Conservation (phyloP, 106 monocot species). For the Allium sativum region DNA sequence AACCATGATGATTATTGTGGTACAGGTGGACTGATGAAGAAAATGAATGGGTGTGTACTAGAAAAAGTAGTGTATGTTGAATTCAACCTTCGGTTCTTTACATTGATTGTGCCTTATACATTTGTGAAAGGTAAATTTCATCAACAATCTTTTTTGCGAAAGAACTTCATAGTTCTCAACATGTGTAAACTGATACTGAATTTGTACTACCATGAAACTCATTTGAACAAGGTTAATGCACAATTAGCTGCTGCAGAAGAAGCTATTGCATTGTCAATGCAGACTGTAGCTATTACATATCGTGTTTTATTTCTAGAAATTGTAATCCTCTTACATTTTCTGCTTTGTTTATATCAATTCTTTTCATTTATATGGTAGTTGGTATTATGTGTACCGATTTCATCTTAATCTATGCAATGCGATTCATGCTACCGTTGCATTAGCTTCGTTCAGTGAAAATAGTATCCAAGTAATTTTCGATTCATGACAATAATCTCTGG, state of each 20-base stretch:
- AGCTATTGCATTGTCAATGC: slow-evolving; percentile 82
- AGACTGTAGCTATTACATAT: slow-evolving; percentile 76
- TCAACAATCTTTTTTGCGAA: slow-evolving; percentile 23
- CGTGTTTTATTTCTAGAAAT: slow-evolving; percentile 83
- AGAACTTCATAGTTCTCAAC: slow-evolving; percentile 23
- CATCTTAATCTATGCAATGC: too few relatives aligned
- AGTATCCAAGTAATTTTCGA: slow-evolving; percentile 16
- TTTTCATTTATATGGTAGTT: too few relatives aligned
- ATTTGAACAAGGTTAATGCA: slow-evolving; percentile 52
- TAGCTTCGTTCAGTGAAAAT: too few relatives aligned
- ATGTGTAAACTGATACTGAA: too few relatives aligned
- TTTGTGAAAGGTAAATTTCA: slow-evolving; percentile 23
- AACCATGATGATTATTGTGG: too few relatives aligned
- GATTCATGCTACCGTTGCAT: too few relatives aligned
- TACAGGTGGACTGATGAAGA: slow-evolving; percentile 88
- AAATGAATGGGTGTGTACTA: slow-evolving; percentile 71
- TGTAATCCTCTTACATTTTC: slow-evolving; percentile 33
- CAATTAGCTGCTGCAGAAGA: slow-evolving; percentile 85
- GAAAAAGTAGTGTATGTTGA: slow-evolving; percentile 67
- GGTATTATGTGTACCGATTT: too few relatives aligned
- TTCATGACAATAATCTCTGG: slow-evolving; percentile 77
- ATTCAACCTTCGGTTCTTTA: slow-evolving; percentile 81
- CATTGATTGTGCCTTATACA: slow-evolving; percentile 41
- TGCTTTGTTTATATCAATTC: too few relatives aligned
- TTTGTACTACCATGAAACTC: too few relatives aligned